Conservation (phyloP, 1,284 basidiomycete genomes). For the Trametes polyzona region DNA sequence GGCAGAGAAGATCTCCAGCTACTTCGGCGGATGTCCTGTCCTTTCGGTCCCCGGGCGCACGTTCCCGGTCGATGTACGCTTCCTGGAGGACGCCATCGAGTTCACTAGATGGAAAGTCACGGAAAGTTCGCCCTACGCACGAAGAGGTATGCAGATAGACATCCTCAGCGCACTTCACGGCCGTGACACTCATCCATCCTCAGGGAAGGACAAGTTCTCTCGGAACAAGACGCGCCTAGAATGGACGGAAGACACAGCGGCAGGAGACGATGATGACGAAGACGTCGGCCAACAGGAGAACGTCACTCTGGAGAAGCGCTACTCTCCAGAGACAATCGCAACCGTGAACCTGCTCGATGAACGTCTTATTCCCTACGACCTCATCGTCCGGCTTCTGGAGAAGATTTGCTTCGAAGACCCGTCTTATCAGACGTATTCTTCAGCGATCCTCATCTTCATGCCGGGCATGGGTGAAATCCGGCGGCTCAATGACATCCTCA, state of each 20-base stretch:
- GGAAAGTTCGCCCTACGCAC: constrained; percentile 87
- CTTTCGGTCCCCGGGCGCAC: constrained; percentile 95
- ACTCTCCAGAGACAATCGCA: constrained; percentile 72
- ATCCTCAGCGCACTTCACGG: constrained; percentile 13
- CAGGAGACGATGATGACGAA: constrained; percentile 74
- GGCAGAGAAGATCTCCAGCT: constrained; percentile 91
- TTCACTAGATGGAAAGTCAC: constrained; percentile 83
- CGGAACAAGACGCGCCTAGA: constrained; percentile 66
- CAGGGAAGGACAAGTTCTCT: constrained; percentile 67
- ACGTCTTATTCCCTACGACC: constrained; percentile 87
- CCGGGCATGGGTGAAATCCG: constrained; percentile 95
- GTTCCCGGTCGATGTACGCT: constrained; percentile 90
- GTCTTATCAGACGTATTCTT: constrained; percentile 64
- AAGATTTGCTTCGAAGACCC: constrained; percentile 79
- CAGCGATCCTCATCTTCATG: constrained; percentile 91
- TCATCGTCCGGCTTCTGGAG: constrained; percentile 88
- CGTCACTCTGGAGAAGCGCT: constrained; percentile 71
- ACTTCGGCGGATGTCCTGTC: constrained; percentile 90
- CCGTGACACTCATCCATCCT: constrained; percentile 23
- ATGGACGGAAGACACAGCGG: constrained; percentile 73
- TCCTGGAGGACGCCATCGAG: constrained; percentile 94
- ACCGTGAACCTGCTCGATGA: constrained; percentile 92
- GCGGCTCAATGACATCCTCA: constrained; percentile 82
- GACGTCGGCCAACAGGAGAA: constrained; percentile 51
- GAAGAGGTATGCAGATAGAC: constrained; percentile 52